A percentile compares a stretch with the other conserved stretches of the same genome.
Evolutionary conservation across 2,329 filamentous ascomycete genomes (phyloP).

Genomic region (Chlorencoelia australis): DNA sequence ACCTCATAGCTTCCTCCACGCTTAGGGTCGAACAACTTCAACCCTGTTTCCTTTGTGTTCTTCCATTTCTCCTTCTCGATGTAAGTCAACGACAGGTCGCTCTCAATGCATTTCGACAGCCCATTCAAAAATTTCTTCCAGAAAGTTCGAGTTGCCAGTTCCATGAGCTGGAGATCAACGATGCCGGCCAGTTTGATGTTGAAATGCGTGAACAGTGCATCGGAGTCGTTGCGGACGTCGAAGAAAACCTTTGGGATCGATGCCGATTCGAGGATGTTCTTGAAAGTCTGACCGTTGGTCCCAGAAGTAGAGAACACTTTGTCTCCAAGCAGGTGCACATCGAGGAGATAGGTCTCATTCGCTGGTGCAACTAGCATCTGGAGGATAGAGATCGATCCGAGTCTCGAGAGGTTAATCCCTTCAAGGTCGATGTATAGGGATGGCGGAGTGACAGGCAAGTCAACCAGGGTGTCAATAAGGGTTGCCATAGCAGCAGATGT

Average conservation of each 20-base stretch:
- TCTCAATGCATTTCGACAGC: conserved; percentile 31
- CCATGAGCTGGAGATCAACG: conserved; percentile 47
- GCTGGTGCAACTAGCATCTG: conserved; percentile 26
- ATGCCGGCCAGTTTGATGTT: conserved; percentile 34
- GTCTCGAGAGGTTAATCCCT: conserved; percentile 31
- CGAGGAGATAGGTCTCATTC: conserved; percentile 30
- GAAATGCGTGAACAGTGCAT: conserved; percentile 41
- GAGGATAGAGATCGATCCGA: conserved; percentile 34
- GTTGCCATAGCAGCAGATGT: conserved; percentile 1
- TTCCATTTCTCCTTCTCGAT: conserved; percentile 24
- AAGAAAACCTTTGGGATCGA: conserved; percentile 43
- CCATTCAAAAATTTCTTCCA: conserved; percentile 24
- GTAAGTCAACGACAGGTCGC: conserved; percentile 13
- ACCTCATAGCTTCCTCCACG: conserved; percentile 36
- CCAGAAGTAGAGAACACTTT: conserved; percentile 28
- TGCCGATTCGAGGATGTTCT: conserved; percentile 35
- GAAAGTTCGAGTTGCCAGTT: conserved; percentile 31
- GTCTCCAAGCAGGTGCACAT: conserved; percentile 30
- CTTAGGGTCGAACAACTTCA: conserved; percentile 31
- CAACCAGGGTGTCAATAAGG: conserved; percentile 4
- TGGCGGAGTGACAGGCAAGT: conserved; percentile 20
- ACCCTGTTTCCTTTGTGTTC: conserved; percentile 30
- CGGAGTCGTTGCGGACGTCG: conserved; percentile 48
- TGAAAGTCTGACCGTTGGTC: conserved; percentile 25
- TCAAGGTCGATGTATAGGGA: conserved; percentile 36